phyloP scores from a whole-genome alignment of 352 stramenopile genomes.

The Phytophthora ohioensis region DNA sequence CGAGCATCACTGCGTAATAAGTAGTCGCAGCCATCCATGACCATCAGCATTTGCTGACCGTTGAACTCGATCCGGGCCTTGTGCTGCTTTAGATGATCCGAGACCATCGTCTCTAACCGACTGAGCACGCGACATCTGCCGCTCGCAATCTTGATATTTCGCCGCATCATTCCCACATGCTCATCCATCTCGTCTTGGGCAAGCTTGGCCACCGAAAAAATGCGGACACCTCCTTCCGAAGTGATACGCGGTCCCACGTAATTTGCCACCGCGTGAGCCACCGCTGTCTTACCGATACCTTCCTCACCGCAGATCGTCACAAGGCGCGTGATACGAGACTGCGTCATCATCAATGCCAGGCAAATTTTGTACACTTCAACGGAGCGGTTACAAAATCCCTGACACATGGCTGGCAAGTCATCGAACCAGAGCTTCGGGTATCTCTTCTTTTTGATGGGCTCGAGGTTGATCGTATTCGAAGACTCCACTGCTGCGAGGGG shows the following conservation, averaged over 20 bases:
- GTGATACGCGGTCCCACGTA: constrained; percentile 86
- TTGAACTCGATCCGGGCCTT: constrained; percentile 63
- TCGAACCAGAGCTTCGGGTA: constrained; percentile 87
- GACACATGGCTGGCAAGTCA: constrained; percentile 76
- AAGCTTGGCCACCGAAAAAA: constrained; percentile 72
- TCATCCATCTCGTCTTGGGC: constrained; percentile 69
- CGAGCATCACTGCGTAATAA: constrained; percentile 58
- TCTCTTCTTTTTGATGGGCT: constrained; percentile 57
- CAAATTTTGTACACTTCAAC: constrained; percentile 89
- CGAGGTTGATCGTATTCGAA: constrained; percentile 52
- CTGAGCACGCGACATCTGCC: constrained; percentile 55
- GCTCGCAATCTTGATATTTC: constrained; percentile 52
- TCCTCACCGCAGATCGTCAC: constrained; percentile 80
- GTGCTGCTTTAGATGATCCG: constrained; percentile 59
- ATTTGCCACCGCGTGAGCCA: constrained; percentile 77
- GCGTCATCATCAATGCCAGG: constrained; percentile 77
- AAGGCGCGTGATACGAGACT: constrained; percentile 78
- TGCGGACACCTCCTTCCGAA: constrained; percentile 69
- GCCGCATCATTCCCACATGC: constrained; percentile 56
- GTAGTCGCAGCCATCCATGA: constrained; percentile 81
- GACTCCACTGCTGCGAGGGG: constrained; percentile 65
- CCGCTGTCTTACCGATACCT: constrained; percentile 80
- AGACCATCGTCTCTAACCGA: constrained; percentile 59
- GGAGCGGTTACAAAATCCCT: constrained; percentile 83
- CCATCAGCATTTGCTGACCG: constrained; percentile 64